Conservation (phyloP, 2,329 filamentous ascomycete species). For the Beauveria medogensis region DNA sequence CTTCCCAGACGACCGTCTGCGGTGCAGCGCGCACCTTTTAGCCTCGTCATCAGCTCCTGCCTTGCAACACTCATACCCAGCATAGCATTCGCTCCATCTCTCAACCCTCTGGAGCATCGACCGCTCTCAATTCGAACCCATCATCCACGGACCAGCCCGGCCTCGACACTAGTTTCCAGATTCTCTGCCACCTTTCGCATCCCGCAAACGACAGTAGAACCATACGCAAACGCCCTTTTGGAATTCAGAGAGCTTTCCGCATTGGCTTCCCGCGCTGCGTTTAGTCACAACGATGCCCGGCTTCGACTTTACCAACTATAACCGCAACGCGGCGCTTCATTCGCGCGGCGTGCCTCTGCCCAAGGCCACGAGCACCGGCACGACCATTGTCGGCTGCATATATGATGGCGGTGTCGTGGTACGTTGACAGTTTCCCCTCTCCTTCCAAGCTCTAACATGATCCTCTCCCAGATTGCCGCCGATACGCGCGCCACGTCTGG, state of each 20-base stretch:
- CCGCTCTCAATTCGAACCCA: not conserved
- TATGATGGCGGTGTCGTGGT: slow-evolving; percentile 95
- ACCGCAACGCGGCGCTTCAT: slow-evolving; percentile 94
- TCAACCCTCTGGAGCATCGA: not conserved
- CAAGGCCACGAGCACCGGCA: slow-evolving; percentile 97
- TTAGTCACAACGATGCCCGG: slow-evolving; percentile 61
- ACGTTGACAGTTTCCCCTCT: slow-evolving; percentile 27
- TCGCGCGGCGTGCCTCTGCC: slow-evolving; percentile 88
- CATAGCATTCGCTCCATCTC: not conserved
- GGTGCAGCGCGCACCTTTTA: slow-evolving; percentile 20
- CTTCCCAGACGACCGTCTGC: too few relatives aligned
- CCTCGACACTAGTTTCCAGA: not conserved
- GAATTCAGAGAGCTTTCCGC: not conserved
- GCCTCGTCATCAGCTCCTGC: slow-evolving; percentile 44
- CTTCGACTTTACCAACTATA: slow-evolving; percentile 99
- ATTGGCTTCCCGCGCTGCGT: not conserved
- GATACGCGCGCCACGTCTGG: slow-evolving; percentile 96
- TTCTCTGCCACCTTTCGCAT: not conserved
- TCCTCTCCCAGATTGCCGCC: slow-evolving; percentile 67
- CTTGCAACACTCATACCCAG: slow-evolving; percentile 9
- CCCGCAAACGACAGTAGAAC: not conserved
- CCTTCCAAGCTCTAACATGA: not conserved
- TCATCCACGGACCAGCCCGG: not conserved
- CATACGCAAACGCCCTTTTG: not conserved
- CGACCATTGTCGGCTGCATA: slow-evolving; percentile 96